Percentiles rank a stretch among this genome's conserved stretches.
phyloP scores from a whole-genome alignment of 23 red algal species.

The Agarophyton chilense region DNA sequence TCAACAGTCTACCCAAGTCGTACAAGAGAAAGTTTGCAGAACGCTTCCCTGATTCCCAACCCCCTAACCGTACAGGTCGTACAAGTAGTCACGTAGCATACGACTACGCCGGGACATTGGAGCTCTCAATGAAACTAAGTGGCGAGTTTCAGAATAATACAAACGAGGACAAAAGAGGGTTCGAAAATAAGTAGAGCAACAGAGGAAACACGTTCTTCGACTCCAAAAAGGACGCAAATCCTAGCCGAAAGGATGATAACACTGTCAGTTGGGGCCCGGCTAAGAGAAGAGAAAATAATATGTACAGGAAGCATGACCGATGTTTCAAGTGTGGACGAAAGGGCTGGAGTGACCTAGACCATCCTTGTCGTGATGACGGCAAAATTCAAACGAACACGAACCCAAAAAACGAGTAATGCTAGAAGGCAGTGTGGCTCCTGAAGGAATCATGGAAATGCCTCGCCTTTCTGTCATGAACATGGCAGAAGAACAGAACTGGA shows the following conservation, averaged over 20 bases:
- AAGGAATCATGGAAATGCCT: background rate
- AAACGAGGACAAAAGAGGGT: too few relatives aligned
- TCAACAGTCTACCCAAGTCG: too few relatives aligned
- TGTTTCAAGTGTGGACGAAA: too few relatives aligned
- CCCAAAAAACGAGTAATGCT: background rate
- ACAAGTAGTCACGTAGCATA: constrained; percentile 1
- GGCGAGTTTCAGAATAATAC: too few relatives aligned
- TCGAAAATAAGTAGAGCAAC: too few relatives aligned
- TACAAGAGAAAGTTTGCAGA: too few relatives aligned
- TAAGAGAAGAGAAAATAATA: background rate
- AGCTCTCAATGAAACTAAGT: too few relatives aligned
- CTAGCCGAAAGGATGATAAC: background rate
- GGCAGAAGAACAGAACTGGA: background rate
- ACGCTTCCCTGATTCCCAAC: constrained; percentile 30
- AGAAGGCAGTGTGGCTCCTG: background rate
- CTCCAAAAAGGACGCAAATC: background rate
- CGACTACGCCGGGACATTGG: background rate
- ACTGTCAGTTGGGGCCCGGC: constrained; percentile 19
- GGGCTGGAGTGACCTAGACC: background rate
- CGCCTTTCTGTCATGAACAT: background rate
- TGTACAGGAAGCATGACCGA: constrained; percentile 15
- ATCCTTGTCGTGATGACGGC: background rate
- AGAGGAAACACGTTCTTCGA: background rate
- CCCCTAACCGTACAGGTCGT: background rate
- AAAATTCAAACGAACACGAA: background rate